Evolutionary conservation across 495 filamentous ascomycete species (phyloP), one percentile per base, ranked within the genome.

Genomic region (Aspergillus nanangensis): DNA sequence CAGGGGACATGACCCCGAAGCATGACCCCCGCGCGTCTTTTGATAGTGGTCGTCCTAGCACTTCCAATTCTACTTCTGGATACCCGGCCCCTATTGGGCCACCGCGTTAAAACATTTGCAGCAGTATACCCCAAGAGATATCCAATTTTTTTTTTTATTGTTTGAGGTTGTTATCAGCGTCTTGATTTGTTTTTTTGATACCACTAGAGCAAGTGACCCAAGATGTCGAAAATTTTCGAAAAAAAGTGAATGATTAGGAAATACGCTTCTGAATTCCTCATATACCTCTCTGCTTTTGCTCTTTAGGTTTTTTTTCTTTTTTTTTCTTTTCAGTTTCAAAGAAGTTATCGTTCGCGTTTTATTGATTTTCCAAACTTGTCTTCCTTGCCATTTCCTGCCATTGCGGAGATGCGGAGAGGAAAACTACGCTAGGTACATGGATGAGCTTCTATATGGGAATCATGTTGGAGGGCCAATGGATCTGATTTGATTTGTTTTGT

Each of bases 61-160:
- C 88, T 72, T 91, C 87, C 75, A 87, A 93, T 86, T 94, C 88
- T 75, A 86, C 81, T 83, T 88, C 86, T 81, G 86, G 85, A 89
- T 90, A 90, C 86, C 86, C 86, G 79, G 86, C 82, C 76, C 86
- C 86, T 22, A 86, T 87, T 74, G 86, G 84, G 74, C 84, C 85
- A 79, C 87, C 83, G 74, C 86, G 86, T 83, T 89, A 83, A 74
- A 70, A 52, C 53, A 80, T 79, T 83, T 67, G 66, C 65, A 75
- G 71, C 71, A 73, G 69, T 75, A 75, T 75, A 75, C 71, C 71
- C 71, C 78, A 74, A 74, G 77, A 74, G 72, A 70, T 67, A 72
- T 69, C 60, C 64, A 51, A 53, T 65, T 60, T 50, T 51, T 34
- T 58, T 55, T 32, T 59, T n/a, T n/a, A n/a, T n/a, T n/a, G n/a